Evolutionary conservation across 2,329 filamentous ascomycete genomes (phyloP).

Genomic region (Aspergillus pseudoglaucus): DNA sequence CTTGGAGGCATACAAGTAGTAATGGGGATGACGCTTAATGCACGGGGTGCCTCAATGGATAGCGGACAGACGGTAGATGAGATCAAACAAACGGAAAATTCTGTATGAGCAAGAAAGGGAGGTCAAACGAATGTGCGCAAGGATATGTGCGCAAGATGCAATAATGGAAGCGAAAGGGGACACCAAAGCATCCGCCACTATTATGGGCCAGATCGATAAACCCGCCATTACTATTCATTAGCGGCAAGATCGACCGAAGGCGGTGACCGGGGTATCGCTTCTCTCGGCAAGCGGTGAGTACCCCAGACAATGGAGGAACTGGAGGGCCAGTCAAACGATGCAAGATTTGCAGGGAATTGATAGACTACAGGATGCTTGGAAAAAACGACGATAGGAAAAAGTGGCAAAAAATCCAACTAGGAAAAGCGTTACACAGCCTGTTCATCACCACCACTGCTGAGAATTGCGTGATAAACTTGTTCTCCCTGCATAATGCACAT

Average conservation of each 20-base stretch:
- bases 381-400: not conserved
- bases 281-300: not conserved
- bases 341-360: too few relatives aligned
- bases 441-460: too few relatives aligned
- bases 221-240: not conserved
- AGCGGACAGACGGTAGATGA: not conserved
- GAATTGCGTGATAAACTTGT: not conserved
- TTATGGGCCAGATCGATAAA: not conserved
- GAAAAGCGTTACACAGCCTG: too few relatives aligned
- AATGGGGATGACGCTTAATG: not conserved
- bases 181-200: not conserved
- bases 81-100: too few relatives aligned
- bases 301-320: not conserved
- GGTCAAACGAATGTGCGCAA: not conserved
- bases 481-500: not conserved
- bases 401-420: too few relatives aligned
- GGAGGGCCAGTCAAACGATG: too few relatives aligned
- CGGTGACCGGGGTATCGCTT: not conserved
- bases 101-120: not conserved
- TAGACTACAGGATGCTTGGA: not conserved
- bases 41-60: not conserved
- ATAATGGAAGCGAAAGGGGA: not conserved
- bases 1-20: slow-evolving; percentile 12
- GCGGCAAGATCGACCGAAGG: not conserved
- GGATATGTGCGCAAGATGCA: not conserved